Evolutionary conservation across 441 rosid species (phyloP), one percentile per base, ranked within the genome.

Genomic region (Macaranga tanarius): DNA sequence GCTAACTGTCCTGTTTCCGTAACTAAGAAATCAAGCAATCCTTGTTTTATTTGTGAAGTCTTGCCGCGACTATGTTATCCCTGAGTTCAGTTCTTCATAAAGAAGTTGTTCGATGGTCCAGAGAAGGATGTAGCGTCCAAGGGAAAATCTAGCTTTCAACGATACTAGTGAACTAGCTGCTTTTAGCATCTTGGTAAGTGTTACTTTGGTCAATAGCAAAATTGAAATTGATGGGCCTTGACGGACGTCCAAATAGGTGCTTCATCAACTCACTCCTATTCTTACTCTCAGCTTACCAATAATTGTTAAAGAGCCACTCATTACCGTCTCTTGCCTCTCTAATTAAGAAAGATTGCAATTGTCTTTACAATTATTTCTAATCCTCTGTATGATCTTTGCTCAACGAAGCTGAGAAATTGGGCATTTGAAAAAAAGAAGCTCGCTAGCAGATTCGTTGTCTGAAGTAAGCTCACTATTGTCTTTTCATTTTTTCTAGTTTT

Each of bases 221-320:
- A 87, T 92, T 10, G 88, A 87, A 7, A 40, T 25, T 22, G 95
- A 91, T 12, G 98, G 86, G 0, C 97, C 98, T 10, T 59, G 55
- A 15, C 55, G 88, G 70, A 73, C 89, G 16, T 45, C 86, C 0
- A 88, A 84, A 66, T 92, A 97, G 98, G 72, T 89, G 0, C 23
- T 89, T 23, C 82, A 90, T 72, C 87, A 89, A 51, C 80, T 92
- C 54, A 81, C 81, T 59, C 98, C 98, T 0, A 4, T 89, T 0
- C 77, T 91, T 7, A 12, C 79, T 26, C 76, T 91, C 1, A 97
- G 96, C 19, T 80, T 92, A 9, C 98, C 98, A 0, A 73, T 74
- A 22, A 38, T 62, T 15, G 0, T 91, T 0, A 89, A 93, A 76
- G 93, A 91, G 3, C 77, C 71, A 23, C 40, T 77, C 23, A 34